These are phyloP conservation scores for Thalassiosira allenii DNA, from an alignment of 352 stramenopile species.

Conservation along the genomic window DNA sequence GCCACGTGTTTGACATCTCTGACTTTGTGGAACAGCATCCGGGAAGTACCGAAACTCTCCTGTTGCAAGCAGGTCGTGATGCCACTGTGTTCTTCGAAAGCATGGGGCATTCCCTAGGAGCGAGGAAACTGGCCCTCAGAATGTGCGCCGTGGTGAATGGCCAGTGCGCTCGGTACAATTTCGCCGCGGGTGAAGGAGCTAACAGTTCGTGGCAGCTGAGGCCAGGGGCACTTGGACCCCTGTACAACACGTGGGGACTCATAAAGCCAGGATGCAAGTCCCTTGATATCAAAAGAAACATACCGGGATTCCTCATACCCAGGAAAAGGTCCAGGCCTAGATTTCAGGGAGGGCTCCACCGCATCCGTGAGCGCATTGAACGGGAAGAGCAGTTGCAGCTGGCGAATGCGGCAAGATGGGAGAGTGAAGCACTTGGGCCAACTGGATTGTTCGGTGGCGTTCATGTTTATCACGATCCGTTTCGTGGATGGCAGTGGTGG, in stretches of 20 bases:
- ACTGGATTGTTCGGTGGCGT: conserved; percentile 52
- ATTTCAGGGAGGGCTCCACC: conserved; percentile 22
- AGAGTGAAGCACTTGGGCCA: conserved; percentile 21
- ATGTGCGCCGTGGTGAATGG: conserved; percentile 59
- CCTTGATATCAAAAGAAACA: conserved; percentile 31
- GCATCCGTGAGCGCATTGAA: conserved; percentile 38
- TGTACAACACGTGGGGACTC: conserved; percentile 34
- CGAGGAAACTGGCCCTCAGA: conserved; percentile 62
- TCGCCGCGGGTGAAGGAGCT: neutral
- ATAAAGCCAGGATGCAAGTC: conserved; percentile 30
- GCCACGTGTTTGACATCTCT: conserved; percentile 84
- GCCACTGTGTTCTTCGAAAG: conserved; percentile 83
- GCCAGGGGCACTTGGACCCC: conserved; percentile 1
- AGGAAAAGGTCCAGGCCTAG: conserved; percentile 44
- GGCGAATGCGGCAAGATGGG: conserved; percentile 31
- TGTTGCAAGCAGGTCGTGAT: conserved; percentile 76
- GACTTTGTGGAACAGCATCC: conserved; percentile 83
- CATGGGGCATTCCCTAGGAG: conserved; percentile 73
- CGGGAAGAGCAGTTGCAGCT: conserved; percentile 39
- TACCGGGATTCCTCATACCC: conserved; percentile 57
- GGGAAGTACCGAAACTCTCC: conserved; percentile 80
- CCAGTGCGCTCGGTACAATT: conserved; percentile 24
- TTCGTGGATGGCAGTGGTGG: conserved; percentile 54
- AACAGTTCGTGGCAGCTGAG: neutral
- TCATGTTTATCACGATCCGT: conserved; percentile 59